Percentiles rank a stretch among this genome's conserved stretches.
These are phyloP conservation scores for Ambrosiella xylebori DNA, from an alignment of 2,329 filamentous ascomycete genomes.

Conservation along the genomic window DNA sequence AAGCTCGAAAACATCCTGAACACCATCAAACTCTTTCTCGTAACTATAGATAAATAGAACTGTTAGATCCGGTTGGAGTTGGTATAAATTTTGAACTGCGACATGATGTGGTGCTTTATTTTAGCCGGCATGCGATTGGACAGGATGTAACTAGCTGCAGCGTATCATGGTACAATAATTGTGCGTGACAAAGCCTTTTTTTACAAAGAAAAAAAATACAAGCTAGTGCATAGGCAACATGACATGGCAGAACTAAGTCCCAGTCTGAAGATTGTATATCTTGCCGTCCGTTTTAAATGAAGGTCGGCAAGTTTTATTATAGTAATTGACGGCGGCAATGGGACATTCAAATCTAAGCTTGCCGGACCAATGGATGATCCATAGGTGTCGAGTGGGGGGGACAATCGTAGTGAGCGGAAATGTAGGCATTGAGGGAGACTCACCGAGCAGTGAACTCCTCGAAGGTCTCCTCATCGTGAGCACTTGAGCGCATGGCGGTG, in stretches of 20 bases:
- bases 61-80: background rate
- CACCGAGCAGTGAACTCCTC: slow-evolving; percentile 97
- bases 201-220: slow-evolving; percentile 1
- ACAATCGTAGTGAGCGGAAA: no score
- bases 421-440: slow-evolving; percentile 2
- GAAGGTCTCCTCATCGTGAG: slow-evolving; percentile 88
- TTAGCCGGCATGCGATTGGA: slow-evolving; percentile 2
- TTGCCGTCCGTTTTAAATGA: no score
- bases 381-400: no score
- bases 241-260: background rate
- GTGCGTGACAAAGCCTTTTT: no score
- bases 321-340: no score
- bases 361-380: no score
- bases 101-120: background rate
- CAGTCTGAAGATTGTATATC: no score
- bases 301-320: no score
- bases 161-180: background rate
- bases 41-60: slow-evolving; percentile 43
- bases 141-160: background rate
- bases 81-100: background rate
- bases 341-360: no score
- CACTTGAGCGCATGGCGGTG: slow-evolving; percentile 38
- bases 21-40: slow-evolving; percentile 90
- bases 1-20: slow-evolving; percentile 98
- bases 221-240: background rate